Percentiles rank a stretch among this genome's conserved stretches.
phyloP scores from a whole-genome alignment of 257 asterid species.

The Solanum megistacrolobum region DNA sequence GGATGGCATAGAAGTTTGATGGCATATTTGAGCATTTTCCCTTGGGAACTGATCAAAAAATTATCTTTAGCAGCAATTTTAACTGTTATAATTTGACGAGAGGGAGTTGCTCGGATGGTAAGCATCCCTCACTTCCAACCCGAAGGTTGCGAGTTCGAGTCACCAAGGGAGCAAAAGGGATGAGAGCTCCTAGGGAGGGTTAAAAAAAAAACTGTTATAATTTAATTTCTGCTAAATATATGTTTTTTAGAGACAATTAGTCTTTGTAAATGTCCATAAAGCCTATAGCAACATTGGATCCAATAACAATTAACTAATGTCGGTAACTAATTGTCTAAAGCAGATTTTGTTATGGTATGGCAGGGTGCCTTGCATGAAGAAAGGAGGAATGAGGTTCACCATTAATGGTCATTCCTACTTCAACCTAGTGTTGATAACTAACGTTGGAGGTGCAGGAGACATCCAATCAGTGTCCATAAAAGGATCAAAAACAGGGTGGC shows the following conservation, averaged over 20 bases:
- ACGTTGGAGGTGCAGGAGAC: conserved; percentile 55
- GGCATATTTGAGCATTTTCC: background rate
- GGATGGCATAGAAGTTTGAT: background rate
- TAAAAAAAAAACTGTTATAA: no score
- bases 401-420: conserved; percentile 47
- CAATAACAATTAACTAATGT: background rate
- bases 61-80: background rate
- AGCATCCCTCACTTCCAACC: no score
- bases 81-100: no score
- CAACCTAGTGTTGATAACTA: conserved; percentile 41
- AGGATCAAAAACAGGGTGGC: conserved; percentile 40
- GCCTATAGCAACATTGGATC: background rate
- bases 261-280: no score
- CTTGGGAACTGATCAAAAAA: background rate
- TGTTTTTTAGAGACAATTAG: background rate
- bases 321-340: background rate
- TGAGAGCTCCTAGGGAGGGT: no score
- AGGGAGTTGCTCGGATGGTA: no score
- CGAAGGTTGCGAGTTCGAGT: no score
- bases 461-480: conserved; percentile 31
- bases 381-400: conserved; percentile 43
- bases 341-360: background rate
- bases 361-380: conserved; percentile 40
- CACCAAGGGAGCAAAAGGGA: no score
- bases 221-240: background rate